Base-by-base conservation (phyloP, 2,329 filamentous ascomycete species). In the Botrytis sinoallii region DNA sequence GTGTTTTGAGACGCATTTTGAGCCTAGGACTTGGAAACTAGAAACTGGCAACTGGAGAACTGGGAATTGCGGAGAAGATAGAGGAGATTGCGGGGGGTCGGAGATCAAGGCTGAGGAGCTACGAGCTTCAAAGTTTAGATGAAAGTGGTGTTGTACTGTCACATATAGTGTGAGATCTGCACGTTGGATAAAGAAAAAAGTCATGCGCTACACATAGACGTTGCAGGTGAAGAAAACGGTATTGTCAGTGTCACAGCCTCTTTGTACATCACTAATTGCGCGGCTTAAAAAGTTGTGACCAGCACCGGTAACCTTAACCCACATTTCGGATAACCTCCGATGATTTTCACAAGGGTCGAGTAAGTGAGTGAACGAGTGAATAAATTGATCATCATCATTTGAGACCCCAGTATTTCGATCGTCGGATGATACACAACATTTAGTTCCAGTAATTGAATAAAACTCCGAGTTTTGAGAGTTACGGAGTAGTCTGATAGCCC, bases 291-390 rank as follows among this genome's bases (percentile, higher is more conserved):
- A 7, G 46, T 20, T 10, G 32, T 40, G 25, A 32, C 46, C 44
- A 44, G 64, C 64, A 20, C 12, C 32, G 22, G 46, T 16, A 55
- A 67, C 25, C 65, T 35, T 16, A 55, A 67, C 25, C 65, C 46
- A 35, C 46, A 55, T 40, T 67, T 55, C n/a, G 22, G 4, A 42
- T 29, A 57, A 57, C 42, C 25, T 68, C 66, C 48, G 66, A 57
- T 25, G 66, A 57, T 68, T n/a, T 57, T 68, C 48, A 57, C 48
- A 68, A 57, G 65, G 65, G 29, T 67, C n/a, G 22, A 29, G 18
- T 40, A 25, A 55, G 35, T 12, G 25, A 52, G 48, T 52, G 20
- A 48, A 48, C 20, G 20, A 48, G 44, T 22, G 20, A n/a, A 52
- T 52, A 4, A 32, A 32, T 44, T 46, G 25, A n/a, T 46, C 42